A percentile compares a stretch with the other conserved stretches of the same genome.
phyloP scores from a whole-genome alignment of 2,329 filamentous ascomycete genomes.

The Tolypocladium cylindrosporum region DNA sequence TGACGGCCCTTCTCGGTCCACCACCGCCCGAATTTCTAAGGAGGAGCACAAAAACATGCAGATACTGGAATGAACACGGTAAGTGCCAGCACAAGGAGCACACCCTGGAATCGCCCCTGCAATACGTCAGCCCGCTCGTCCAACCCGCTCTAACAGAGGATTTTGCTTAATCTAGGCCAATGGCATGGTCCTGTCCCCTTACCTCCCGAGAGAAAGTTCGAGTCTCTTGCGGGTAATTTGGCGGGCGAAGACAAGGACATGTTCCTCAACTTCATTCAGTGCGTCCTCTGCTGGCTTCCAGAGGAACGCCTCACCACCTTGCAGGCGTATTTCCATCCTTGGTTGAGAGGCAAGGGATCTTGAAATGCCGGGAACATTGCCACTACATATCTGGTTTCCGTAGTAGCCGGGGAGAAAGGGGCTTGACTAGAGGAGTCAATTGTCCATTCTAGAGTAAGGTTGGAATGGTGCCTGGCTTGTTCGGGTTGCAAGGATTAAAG shows the following conservation, averaged over 20 bases:
- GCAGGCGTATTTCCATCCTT: constrained; percentile 14
- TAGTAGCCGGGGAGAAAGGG: too few relatives aligned
- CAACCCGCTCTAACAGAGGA: background rate
- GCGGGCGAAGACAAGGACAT: constrained; percentile 8
- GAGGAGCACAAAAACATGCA: constrained; percentile 9
- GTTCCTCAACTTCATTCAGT: constrained; percentile 12
- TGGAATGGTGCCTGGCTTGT: too few relatives aligned
- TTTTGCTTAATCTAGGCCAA: constrained; percentile 7
- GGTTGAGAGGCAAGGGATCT: constrained; percentile 5
- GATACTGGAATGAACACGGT: constrained; percentile 17
- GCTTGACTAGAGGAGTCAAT: too few relatives aligned
- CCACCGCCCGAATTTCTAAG: constrained; percentile 14
- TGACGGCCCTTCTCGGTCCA: constrained; percentile 16
- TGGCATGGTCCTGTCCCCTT: constrained; percentile 15
- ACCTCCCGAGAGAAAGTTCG: constrained; percentile 7
- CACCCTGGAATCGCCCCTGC: background rate
- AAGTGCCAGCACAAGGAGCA: constrained; percentile 2
- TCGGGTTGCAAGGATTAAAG: too few relatives aligned
- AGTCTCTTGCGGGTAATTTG: constrained; percentile 7
- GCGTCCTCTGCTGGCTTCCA: constrained; percentile 14
- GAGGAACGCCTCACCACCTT: constrained; percentile 9
- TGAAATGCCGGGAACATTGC: background rate
- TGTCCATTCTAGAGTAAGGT: too few relatives aligned
- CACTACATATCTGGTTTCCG: background rate
- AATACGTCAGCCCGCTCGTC: background rate